A percentile compares a stretch with the other conserved stretches of the same genome.
Evolutionary conservation across 2,329 filamentous ascomycete species (phyloP).

Genomic region (Septoria petroselini): DNA sequence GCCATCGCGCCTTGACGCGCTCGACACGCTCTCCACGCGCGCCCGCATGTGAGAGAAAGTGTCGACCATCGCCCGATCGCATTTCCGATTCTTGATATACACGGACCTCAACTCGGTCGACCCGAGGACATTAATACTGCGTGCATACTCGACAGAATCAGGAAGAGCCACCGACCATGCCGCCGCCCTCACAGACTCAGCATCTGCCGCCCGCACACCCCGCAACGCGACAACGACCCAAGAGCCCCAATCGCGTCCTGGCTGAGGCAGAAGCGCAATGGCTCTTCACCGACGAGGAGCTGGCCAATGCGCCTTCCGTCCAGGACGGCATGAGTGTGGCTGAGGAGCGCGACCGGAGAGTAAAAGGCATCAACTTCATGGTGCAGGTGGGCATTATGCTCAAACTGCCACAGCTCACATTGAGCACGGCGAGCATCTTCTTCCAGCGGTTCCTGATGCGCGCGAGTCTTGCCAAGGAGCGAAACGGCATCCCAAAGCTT

Average conservation of each 20-base stretch:
- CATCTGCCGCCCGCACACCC: slow-evolving; percentile 42
- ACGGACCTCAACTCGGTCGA: slow-evolving; percentile 4
- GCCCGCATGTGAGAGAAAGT: slow-evolving; percentile 1
- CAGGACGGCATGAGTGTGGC: slow-evolving; percentile 73
- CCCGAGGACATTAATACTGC: slow-evolving; percentile 1
- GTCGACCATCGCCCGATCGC: slow-evolving; percentile 7
- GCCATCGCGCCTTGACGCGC: too few relatives aligned
- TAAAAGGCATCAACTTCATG: slow-evolving; percentile 96
- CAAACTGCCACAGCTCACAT: slow-evolving; percentile 84
- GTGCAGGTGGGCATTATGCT: slow-evolving; percentile 89
- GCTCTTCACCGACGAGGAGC: slow-evolving; percentile 82
- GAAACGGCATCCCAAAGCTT: slow-evolving; percentile 62
- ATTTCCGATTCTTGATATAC: background rate
- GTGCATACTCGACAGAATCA: background rate
- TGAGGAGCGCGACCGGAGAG: slow-evolving; percentile 75
- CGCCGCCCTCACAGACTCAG: slow-evolving; percentile 20
- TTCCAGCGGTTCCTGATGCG: slow-evolving; percentile 97
- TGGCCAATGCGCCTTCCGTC: slow-evolving; percentile 77
- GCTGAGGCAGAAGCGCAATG: slow-evolving; percentile 68
- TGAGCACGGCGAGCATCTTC: slow-evolving; percentile 89
- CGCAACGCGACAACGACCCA: slow-evolving; percentile 38
- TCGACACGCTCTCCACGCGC: background rate
- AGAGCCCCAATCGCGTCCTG: slow-evolving; percentile 47
- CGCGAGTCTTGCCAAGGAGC: slow-evolving; percentile 72
- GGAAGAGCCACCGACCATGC: slow-evolving; percentile 11